Percentiles rank a stretch among this genome's conserved stretches.
phyloP scores from a whole-genome alignment of 129 eudicot genomes.

The Ambrosia artemisiifolia region DNA sequence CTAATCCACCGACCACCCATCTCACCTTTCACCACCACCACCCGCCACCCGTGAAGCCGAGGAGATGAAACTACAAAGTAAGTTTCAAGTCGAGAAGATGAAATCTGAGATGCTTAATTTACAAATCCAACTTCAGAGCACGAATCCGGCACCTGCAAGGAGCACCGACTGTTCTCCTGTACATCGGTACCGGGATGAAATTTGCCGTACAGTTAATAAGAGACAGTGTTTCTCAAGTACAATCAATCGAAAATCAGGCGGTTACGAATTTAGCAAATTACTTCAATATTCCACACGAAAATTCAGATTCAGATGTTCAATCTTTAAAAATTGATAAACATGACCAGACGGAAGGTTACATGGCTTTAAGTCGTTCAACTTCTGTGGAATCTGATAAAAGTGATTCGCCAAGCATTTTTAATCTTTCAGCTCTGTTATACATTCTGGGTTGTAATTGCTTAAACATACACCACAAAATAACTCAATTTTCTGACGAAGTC shows the following conservation, averaged over 20 bases:
- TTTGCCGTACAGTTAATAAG: constrained; percentile 50
- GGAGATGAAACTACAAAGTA: constrained; percentile 43
- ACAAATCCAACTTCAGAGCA: constrained; percentile 50
- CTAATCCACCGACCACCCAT: too few species aligned
- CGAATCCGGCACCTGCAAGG: constrained; percentile 12
- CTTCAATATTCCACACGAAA: constrained; percentile 47
- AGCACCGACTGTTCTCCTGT: constrained; percentile 30
- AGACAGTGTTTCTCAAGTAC: constrained; percentile 49
- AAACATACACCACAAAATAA: too few species aligned
- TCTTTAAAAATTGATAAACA: constrained; percentile 30
- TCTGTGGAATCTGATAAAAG: constrained; percentile 48
- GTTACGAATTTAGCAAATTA: constrained; percentile 45
- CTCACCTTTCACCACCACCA: too few species aligned
- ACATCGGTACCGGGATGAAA: constrained; percentile 37
- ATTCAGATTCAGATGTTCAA: constrained; percentile 33
- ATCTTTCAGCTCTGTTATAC: too few species aligned
- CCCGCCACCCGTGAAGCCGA: constrained; percentile 54
- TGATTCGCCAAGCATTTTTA: constrained; percentile 33
- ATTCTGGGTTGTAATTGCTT: too few species aligned
- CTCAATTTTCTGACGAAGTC: too few species aligned
- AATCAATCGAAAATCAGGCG: constrained; percentile 43
- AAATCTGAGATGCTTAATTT: constrained; percentile 57
- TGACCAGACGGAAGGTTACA: constrained; percentile 28
- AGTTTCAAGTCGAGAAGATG: constrained; percentile 56
- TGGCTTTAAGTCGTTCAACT: constrained; percentile 29